These are phyloP conservation scores for Fulvia fulva DNA, from an alignment of 2,329 filamentous ascomycete genomes.

Conservation along the genomic window DNA sequence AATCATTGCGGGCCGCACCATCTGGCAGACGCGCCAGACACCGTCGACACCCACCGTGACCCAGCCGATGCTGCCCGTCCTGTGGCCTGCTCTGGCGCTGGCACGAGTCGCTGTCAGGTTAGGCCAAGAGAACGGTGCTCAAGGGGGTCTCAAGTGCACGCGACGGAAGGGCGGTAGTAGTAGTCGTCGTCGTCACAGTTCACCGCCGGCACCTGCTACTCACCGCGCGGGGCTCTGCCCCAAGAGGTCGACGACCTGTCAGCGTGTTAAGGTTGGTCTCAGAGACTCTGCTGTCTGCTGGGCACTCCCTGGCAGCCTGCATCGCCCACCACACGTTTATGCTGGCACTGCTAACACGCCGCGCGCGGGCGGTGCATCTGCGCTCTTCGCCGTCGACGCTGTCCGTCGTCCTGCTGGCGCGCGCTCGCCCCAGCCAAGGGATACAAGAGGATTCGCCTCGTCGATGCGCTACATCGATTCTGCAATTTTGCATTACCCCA, in stretches of 20 bases:
- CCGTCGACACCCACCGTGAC: no score
- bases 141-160: conserved; percentile 1
- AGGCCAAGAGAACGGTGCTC: not conserved
- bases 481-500: conserved; percentile 18
- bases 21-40: not conserved
- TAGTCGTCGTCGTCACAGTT: not conserved
- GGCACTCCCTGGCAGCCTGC: conserved; percentile 3
- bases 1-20: not conserved
- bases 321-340: conserved; percentile 2
- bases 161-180: not conserved
- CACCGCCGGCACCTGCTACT: not conserved
- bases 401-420: not conserved
- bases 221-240: not conserved
- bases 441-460: not conserved
- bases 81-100: no score
- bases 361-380: not conserved
- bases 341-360: conserved; percentile 7
- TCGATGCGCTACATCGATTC: not conserved
- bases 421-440: not conserved
- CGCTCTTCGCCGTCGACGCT: not conserved
- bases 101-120: not conserved
- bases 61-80: no score
- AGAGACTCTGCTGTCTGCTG: conserved; percentile 7
- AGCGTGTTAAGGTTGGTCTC: conserved; percentile 19
- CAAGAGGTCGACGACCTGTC: conserved; percentile 10